Evolutionary conservation across 176 grass and related monocot genomes (phyloP).

Genomic region (Canna indica): DNA sequence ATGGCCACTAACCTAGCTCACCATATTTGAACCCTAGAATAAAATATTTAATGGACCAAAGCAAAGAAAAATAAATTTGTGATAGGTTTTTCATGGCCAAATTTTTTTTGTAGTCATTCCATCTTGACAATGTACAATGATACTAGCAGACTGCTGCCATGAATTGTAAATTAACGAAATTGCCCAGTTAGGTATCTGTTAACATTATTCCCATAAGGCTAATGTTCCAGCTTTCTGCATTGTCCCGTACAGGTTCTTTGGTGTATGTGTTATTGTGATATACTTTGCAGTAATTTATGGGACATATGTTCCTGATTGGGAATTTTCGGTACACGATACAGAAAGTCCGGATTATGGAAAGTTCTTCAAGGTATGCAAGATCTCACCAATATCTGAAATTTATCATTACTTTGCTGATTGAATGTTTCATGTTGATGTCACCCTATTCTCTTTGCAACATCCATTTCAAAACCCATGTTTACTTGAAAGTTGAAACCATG

Average conservation of each 20-base stretch:
- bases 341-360: conserved; percentile 42
- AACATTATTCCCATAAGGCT: not conserved
- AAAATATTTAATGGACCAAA: not conserved
- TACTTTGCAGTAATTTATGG: conserved; percentile 64
- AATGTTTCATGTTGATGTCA: not conserved
- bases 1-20: not conserved
- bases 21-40: not conserved
- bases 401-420: not conserved
- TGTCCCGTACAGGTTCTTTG: conserved; percentile 54
- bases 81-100: not conserved
- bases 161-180: not conserved
- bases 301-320: conserved; percentile 83
- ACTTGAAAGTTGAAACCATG: too few relatives aligned
- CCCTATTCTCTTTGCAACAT: not conserved
- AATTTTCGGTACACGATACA: conserved; percentile 56
- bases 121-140: not conserved
- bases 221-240: not conserved
- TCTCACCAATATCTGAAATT: conserved; percentile 1
- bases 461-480: too few relatives aligned
- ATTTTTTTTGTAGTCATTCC: not conserved
- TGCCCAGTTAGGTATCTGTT: too few relatives aligned
- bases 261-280: conserved; percentile 53
- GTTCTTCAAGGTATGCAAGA: conserved; percentile 43
- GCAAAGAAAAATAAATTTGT: not conserved
- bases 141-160: not conserved